Evolutionary conservation across 306 rosid genomes (phyloP).

Genomic region (Dryas octopetala): DNA sequence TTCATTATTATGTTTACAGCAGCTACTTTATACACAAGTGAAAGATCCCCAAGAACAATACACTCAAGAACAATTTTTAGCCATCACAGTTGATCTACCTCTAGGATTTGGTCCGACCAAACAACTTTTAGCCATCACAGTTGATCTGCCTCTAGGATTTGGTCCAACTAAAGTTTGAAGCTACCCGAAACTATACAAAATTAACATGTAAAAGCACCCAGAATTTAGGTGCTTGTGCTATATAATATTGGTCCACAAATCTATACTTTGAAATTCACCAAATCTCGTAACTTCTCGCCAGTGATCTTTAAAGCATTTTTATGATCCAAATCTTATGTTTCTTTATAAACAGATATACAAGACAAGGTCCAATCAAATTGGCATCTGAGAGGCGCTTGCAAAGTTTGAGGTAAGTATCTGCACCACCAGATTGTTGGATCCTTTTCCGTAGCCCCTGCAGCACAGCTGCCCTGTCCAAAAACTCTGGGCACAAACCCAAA

Average conservation of each 20-base stretch:
- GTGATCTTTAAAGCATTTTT: constrained; percentile 57
- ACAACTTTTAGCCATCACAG: neutral
- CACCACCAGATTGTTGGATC: constrained; percentile 55
- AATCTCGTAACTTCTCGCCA: constrained; percentile 13
- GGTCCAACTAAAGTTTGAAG: neutral
- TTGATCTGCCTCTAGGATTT: too few relatives aligned
- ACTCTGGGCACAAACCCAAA: constrained; percentile 69
- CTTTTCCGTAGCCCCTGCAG: constrained; percentile 74
- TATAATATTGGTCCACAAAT: neutral
- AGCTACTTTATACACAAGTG: constrained; percentile 17
- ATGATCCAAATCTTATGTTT: constrained; percentile 83
- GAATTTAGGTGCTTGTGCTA: constrained; percentile 31
- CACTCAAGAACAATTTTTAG: constrained; percentile 11
- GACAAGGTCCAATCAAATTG: constrained; percentile 73
- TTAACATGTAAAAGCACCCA: constrained; percentile 39
- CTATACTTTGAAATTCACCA: constrained; percentile 20
- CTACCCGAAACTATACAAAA: constrained; percentile 47
- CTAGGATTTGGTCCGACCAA: constrained; percentile 22
- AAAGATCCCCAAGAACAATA: constrained; percentile 4
- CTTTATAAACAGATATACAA: constrained; percentile 72
- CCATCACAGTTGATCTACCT: constrained; percentile 18
- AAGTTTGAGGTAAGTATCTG: constrained; percentile 67
- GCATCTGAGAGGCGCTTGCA: constrained; percentile 81
- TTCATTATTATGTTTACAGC: constrained; percentile 19
- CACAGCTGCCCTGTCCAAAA: constrained; percentile 83